Evolutionary conservation across 2,329 filamentous ascomycete genomes (phyloP), one percentile per base, ranked within the genome.

Genomic region (Sporothrix globosa): DNA sequence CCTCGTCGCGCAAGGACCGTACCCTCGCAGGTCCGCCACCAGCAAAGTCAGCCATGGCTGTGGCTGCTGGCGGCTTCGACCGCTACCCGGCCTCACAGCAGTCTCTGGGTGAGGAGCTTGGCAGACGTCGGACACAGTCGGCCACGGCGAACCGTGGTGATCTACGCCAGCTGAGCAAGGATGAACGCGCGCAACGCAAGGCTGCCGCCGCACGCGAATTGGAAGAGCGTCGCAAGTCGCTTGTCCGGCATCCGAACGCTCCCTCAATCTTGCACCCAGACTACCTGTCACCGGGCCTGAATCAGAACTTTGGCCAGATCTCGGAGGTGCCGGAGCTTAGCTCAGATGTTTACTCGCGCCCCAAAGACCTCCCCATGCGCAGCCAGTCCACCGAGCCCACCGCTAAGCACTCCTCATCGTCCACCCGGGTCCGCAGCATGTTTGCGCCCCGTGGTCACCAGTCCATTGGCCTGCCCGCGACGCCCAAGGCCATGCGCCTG

Each of bases 401-500:
- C 4, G 78, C 81, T 24, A 60, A 21, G 10, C 68, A 48, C n/a
- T n/a, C 46, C 5, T 69, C 60, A 3, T 39, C 60, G n/a, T 56
- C 52, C 7, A 34, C n/a, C 10, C 58, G 67, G 7, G 81, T 82
- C 2, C 80, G 80, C 72, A 84, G 82, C 77, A 85, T 86, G 78
- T 85, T 84, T 72, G 82, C 83, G 17, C 79, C 79, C 67, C 81
- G 78, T 72, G 79, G 79, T 0, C 83, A 86, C 0, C 83, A 86
- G 1, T 85, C 87, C 6, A 86, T 95, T 67, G 94, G 93, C 0
- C 85, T 97, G n/a, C 93, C 95, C 17, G 92, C 93, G 2, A 97
- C 94, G 0, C 94, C 95, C 41, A 90, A 92, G 81, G 93, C 93
- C 0, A 97, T 97, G 93, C 88, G 91, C 24, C 88, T 96, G 1